Base-by-base conservation (phyloP, 176 grass and related monocot genomes). In the Aegilops speltoides region DNA sequence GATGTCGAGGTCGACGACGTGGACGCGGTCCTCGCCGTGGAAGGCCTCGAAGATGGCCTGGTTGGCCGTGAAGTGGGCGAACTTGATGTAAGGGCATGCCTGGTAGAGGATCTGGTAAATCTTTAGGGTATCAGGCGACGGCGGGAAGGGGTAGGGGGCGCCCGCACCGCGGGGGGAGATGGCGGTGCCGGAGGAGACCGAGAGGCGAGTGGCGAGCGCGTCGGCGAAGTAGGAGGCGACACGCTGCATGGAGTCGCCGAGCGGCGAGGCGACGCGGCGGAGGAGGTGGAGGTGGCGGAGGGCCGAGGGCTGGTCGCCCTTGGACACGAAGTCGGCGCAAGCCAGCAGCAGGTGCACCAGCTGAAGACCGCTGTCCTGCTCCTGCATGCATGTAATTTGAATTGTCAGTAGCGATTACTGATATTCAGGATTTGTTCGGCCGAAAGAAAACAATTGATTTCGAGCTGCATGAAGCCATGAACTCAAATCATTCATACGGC, bases 21-120 rank as follows among this genome's bases (percentile, higher is more conserved):
- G 96, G 37, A 98, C 93, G 6, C 96, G 89, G 57, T 92, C 91
- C 82, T 92, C 83, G 43, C 96, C 96, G 22, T 92, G 82, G 78
- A 98, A 98, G 6, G 96, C 96, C 85, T 98, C 96, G 46, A 98
- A 80, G 29, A 98, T 98, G 17, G 96, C 96, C 84, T 95, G 96
- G 85, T 98, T 98, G 0, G 96, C 96, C 0, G 93, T 98, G 85
- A 98, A 98, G 86, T 98, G 96, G 0, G 96, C 93, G 33, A 98
- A 98, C 77, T 98, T 98, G 72, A 98, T 22, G 86, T 98, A 98
- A 4, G 96, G 96, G 86, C 96, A 98, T 1, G 91, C 91, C 82
- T 98, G 93, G 88, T 98, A 98, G 25, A 94, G 92, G 79, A 95
- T 94, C 83, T 94, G 93, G 83, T 95, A 92, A 14, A 98, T 38